These are phyloP conservation scores for Aspergillus biplanus DNA, from an alignment of 495 filamentous ascomycete species.

Conservation along the genomic window DNA sequence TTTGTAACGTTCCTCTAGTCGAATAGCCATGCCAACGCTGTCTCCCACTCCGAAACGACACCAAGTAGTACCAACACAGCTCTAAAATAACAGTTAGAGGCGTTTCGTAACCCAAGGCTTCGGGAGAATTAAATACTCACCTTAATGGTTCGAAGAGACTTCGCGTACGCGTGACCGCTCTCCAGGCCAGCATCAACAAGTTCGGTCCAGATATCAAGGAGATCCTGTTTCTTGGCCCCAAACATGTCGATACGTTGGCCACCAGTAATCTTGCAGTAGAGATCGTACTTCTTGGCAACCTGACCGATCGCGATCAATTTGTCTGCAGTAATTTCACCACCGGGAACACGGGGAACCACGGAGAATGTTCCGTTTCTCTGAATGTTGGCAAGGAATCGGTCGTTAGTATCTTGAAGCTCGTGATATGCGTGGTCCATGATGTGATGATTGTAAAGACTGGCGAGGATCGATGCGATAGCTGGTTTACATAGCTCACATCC, in stretches of 20 bases:
- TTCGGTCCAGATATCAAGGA: slow-evolving; percentile 85
- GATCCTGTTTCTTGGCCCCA: slow-evolving; percentile 88
- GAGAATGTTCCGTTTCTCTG: slow-evolving; percentile 94
- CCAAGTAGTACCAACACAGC: slow-evolving; percentile 94
- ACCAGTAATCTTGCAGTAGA: slow-evolving; percentile 96
- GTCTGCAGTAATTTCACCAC: slow-evolving; percentile 89
- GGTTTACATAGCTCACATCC: slow-evolving; percentile 96
- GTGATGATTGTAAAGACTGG: slow-evolving; percentile 84
- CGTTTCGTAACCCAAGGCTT: neutral
- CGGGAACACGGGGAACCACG: slow-evolving; percentile 84
- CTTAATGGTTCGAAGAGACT: slow-evolving; percentile 89
- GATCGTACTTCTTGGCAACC: slow-evolving; percentile 83
- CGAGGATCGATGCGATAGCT: slow-evolving; percentile 79
- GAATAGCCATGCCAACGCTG: slow-evolving; percentile 95
- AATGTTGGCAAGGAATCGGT: slow-evolving; percentile 91
- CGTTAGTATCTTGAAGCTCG: slow-evolving; percentile 93
- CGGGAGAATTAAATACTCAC: slow-evolving; percentile 27
- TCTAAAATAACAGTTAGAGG: slow-evolving; percentile 40
- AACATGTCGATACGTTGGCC: slow-evolving; percentile 97
- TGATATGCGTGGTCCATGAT: slow-evolving; percentile 76
- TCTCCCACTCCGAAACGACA: slow-evolving; percentile 93
- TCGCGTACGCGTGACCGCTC: slow-evolving; percentile 92
- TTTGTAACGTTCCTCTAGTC: slow-evolving; percentile 94
- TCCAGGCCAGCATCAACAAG: slow-evolving; percentile 93
- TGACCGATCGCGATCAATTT: slow-evolving; percentile 87